These are phyloP conservation scores for Celoporthe dispersa DNA, from an alignment of 2,329 filamentous ascomycete species.

Conservation along the genomic window DNA sequence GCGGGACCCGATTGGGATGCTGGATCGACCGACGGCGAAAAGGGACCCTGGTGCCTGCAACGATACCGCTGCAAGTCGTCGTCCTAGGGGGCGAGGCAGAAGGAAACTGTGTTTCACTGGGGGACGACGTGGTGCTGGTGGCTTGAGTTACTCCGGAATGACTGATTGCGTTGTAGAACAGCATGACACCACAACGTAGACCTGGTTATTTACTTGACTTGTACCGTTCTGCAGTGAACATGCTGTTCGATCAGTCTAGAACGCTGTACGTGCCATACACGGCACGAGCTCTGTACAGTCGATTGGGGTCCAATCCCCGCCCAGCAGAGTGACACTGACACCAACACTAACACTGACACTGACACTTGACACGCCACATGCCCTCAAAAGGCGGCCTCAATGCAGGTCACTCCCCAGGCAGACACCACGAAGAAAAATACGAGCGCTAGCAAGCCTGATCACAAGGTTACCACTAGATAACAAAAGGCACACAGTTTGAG, in stretches of 20 bases:
- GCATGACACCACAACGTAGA: too few species aligned
- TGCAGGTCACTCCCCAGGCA: neutral
- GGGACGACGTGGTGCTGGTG: neutral
- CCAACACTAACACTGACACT: neutral
- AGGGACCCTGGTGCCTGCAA: neutral
- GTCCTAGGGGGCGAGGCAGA: neutral
- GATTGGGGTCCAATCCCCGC: neutral
- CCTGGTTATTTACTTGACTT: neutral
- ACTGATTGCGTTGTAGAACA: neutral
- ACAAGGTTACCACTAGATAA: neutral
- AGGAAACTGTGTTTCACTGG: neutral
- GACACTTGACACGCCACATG: neutral
- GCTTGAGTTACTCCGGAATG: neutral
- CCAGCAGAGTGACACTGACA: too few species aligned
- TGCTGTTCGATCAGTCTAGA: neutral
- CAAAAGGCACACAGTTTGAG: neutral
- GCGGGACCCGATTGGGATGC: conserved; percentile 13
- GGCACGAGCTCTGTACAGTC: neutral
- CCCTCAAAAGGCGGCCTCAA: neutral
- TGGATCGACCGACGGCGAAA: neutral
- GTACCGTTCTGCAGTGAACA: neutral
- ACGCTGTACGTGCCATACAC: neutral
- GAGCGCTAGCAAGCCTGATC: neutral
- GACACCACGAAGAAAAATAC: neutral
- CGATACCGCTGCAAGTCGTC: neutral